Evolutionary conservation across 2,329 filamentous ascomycete species (phyloP), one percentile per base, ranked within the genome.

Genomic region (Cyphellophora europaea): DNA sequence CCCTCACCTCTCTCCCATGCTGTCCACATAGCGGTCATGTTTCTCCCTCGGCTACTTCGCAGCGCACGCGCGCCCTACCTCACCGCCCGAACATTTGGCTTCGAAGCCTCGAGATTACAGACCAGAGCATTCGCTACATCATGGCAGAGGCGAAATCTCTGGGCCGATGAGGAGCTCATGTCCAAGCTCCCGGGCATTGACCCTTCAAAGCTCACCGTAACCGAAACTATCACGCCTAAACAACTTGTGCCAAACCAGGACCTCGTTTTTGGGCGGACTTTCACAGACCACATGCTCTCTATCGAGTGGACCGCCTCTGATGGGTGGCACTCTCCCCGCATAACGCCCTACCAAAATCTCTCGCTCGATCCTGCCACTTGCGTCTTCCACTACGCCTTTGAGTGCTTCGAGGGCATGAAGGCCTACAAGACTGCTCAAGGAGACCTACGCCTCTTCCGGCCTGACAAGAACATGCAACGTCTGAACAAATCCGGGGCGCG

Each of bases 371-470:
- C 91, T 16, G 86, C 91, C 28, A 91, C 86, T 19, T 96, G 88
- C 65, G 91, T 96, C 44, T 89, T 98, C 66, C 91, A 98, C 73
- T 98, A 98, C 63, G 91, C 86, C 32, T 96, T 96, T 56, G 85
- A 93, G 62, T 91, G 83, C 60, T 98, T 98, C 63, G 91, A 98
- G 69, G 91, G 91, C 50, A 94, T 96, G 87, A 98, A 98, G 70
- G 91, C 91, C 41, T 98, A 98, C 73, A 93, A 89, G 63, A 43
- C 40, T 28, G 86, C 93, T 65, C 76, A 72, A 52, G 85, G 85
- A 50, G 66, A 78, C 40, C 75, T 94, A 49, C 79, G 89, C 36
- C 70, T 98, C 36, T 98, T 98, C 73, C 77, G 91, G 19, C 91
- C 91, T 2, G 82, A 93, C 59, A 91, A 77, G 73, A 98, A 98